Percentiles rank a stretch among this genome's conserved stretches.
Conservation (phyloP, 2,329 filamentous ascomycete species). For the Colletotrichum horii region DNA sequence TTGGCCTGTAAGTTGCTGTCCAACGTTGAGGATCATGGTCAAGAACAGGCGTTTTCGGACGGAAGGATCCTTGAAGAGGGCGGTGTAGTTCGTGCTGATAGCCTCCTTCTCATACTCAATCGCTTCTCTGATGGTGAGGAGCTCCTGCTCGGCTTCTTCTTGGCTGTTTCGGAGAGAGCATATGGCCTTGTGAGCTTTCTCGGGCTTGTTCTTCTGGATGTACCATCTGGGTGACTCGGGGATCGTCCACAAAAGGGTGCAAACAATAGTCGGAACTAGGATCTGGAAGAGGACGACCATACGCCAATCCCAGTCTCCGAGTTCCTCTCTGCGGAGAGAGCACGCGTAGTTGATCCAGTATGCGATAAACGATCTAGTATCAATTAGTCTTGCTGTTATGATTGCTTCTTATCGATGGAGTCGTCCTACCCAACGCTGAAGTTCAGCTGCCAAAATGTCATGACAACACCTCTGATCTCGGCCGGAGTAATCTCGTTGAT, state of each 20-base stretch:
- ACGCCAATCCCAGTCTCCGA: constrained; percentile 76
- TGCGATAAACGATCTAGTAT: constrained; percentile 58
- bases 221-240: constrained; percentile 74
- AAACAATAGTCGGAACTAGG: constrained; percentile 66
- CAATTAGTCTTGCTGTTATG: background rate
- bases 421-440: constrained; percentile 60
- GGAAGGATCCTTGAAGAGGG: constrained; percentile 73
- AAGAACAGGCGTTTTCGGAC: constrained; percentile 70
- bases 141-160: constrained; percentile 69
- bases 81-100: constrained; percentile 63
- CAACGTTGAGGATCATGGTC: constrained; percentile 70
- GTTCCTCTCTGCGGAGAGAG: constrained; percentile 53
- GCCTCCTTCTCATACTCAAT: constrained; percentile 75
- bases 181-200: constrained; percentile 62
- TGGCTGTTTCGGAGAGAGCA: constrained; percentile 66
- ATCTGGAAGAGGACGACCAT: constrained; percentile 77
- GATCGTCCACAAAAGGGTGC: constrained; percentile 66
- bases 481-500: constrained; percentile 71
- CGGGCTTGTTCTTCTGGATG: constrained; percentile 64
- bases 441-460: constrained; percentile 74
- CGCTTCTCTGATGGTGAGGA: constrained; percentile 68
- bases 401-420: rapidly evolving
- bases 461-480: constrained; percentile 69
- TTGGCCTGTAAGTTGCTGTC: constrained; percentile 59
- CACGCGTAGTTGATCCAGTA: constrained; percentile 63